Conservation (phyloP, 805 yeast genomes). For the Helenozyma rhizophorensis region DNA sequence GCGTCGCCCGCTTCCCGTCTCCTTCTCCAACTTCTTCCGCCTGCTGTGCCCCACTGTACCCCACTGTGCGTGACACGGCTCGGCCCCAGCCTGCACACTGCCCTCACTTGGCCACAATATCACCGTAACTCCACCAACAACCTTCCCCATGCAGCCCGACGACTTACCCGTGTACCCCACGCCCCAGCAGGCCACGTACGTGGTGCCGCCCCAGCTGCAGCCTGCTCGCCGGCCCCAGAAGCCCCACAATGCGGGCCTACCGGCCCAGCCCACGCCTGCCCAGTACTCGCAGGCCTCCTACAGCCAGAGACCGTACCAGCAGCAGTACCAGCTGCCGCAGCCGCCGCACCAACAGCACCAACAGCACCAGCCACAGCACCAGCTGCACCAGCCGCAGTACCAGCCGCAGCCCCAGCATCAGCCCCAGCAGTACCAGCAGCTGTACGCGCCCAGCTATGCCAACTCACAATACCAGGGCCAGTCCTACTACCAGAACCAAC, state of each 20-base stretch:
- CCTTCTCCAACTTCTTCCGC: no score
- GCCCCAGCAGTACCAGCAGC: slow-evolving; percentile 1
- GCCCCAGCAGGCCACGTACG: slow-evolving; percentile 38
- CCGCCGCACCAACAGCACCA: slow-evolving; percentile 3
- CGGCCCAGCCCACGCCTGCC: slow-evolving; percentile 10
- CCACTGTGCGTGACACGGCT: no score
- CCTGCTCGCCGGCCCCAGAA: slow-evolving; percentile 7
- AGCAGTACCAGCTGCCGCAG: slow-evolving; percentile 4
- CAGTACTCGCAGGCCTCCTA: slow-evolving; percentile 8
- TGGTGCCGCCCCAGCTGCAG: slow-evolving; percentile 9
- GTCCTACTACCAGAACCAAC: slow-evolving; percentile 2
- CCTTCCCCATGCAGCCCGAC: slow-evolving; percentile 19
- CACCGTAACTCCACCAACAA: background rate
- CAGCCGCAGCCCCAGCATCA: slow-evolving; percentile 2
- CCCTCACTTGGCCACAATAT: no score
- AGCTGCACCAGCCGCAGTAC: slow-evolving; percentile 1
- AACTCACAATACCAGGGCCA: slow-evolving; percentile 3
- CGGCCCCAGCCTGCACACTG: no score
- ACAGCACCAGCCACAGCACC: slow-evolving; percentile 4
- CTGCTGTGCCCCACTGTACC: no score
- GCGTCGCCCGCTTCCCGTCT: no score
- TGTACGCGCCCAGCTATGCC: slow-evolving; percentile 1
- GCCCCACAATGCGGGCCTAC: slow-evolving; percentile 10
- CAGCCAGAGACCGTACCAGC: slow-evolving; percentile 10
- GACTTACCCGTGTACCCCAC: slow-evolving; percentile 44